Evolutionary conservation across 2,329 filamentous ascomycete genomes (phyloP).

Genomic region (Teratosphaeria gauchensis): DNA sequence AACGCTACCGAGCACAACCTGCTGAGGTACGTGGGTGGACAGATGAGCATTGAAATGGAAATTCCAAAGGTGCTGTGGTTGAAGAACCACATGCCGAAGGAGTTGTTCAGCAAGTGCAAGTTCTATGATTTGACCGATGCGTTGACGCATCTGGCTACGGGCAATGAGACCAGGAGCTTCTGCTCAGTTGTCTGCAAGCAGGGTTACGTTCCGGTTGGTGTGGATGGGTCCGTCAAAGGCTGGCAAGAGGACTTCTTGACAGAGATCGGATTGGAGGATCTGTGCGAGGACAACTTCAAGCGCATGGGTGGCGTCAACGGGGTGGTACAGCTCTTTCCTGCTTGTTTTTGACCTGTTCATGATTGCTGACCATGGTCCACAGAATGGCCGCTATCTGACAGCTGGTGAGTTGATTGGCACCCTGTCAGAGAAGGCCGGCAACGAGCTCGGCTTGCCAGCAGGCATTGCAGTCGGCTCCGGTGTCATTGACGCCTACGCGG

Average conservation of each 20-base stretch:
- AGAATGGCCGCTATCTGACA: slow-evolving; percentile 88
- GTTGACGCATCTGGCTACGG: slow-evolving; percentile 87
- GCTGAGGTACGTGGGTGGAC: slow-evolving; percentile 89
- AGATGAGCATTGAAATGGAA: slow-evolving; percentile 99
- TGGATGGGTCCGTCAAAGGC: slow-evolving; percentile 92
- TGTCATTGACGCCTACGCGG: slow-evolving; percentile 96
- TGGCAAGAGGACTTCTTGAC: slow-evolving; percentile 95
- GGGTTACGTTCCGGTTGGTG: slow-evolving; percentile 90
- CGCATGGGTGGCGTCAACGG: slow-evolving; percentile 89
- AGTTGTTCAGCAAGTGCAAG: slow-evolving; percentile 85
- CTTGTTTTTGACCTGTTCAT: background rate
- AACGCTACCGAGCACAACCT: slow-evolving; percentile 88
- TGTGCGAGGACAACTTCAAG: slow-evolving; percentile 79
- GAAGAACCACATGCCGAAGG: slow-evolving; percentile 93
- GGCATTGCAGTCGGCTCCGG: slow-evolving; percentile 91
- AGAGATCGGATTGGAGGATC: slow-evolving; percentile 74
- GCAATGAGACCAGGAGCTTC: slow-evolving; percentile 82
- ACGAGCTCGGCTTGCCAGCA: slow-evolving; percentile 71
- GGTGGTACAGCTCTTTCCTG: slow-evolving; percentile 53
- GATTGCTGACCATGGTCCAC: slow-evolving; percentile 24
- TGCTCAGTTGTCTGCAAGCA: slow-evolving; percentile 97
- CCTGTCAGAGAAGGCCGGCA: slow-evolving; percentile 71
- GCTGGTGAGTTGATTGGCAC: slow-evolving; percentile 85
- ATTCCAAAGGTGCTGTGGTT: slow-evolving; percentile 97
- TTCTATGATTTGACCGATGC: slow-evolving; percentile 95